Percentiles rank a stretch among this genome's conserved stretches.
These are phyloP conservation scores for Picochlorum sp. DNA, from an alignment of 139 green algal species.

Conservation along the genomic window DNA sequence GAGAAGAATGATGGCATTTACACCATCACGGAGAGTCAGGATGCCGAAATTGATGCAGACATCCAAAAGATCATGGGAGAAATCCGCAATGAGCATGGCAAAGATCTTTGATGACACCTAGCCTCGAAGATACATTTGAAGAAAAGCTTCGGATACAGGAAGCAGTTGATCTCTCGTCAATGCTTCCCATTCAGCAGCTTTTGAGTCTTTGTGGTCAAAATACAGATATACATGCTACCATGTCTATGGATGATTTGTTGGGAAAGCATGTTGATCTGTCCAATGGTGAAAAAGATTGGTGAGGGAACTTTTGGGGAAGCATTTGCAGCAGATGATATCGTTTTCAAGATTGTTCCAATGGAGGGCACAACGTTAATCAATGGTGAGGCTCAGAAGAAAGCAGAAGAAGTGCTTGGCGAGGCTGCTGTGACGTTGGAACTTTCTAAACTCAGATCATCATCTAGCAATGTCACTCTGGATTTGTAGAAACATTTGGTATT, in stretches of 20 bases:
- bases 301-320: conserved; percentile 93
- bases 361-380: conserved; percentile 71
- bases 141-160: conserved; percentile 1
- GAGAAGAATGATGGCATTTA: not conserved
- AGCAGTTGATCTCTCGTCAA: conserved; percentile 13
- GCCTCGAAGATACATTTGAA: conserved; percentile 1
- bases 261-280: conserved; percentile 34
- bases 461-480: conserved; percentile 51
- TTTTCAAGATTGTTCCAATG: conserved; percentile 94
- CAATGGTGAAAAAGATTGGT: conserved; percentile 54
- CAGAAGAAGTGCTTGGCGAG: conserved; percentile 68
- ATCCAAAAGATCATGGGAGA: not conserved
- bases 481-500: conserved; percentile 62
- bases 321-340: conserved; percentile 45
- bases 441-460: conserved; percentile 29
- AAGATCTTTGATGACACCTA: conserved; percentile 3
- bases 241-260: conserved; percentile 51
- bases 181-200: conserved; percentile 49
- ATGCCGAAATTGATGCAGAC: not conserved
- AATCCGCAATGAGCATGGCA: not conserved
- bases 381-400: conserved; percentile 60
- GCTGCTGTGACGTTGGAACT: conserved; percentile 60
- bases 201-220: conserved; percentile 60
- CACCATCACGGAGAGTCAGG: not conserved
- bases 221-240: conserved; percentile 18